Percentiles rank a stretch among this genome's conserved stretches.
These are phyloP conservation scores for Heterobasidion irregulare DNA, from an alignment of 1,284 basidiomycete genomes.

Conservation along the genomic window DNA sequence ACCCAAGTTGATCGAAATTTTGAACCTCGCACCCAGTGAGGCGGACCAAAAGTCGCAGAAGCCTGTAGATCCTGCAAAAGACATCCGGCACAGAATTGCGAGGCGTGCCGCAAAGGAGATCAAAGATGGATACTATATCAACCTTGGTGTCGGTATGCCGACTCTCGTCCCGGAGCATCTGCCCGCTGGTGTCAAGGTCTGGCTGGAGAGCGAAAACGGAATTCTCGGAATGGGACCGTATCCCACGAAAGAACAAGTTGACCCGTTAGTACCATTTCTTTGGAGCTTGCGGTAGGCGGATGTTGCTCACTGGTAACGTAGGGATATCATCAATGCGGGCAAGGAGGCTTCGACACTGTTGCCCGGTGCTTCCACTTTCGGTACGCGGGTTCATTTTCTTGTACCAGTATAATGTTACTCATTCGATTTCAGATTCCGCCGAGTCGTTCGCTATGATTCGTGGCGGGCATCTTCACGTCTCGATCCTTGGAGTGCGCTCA, in stretches of 20 bases:
- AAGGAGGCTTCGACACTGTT: constrained; percentile 91
- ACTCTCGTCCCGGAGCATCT: constrained; percentile 81
- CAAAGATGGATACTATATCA: constrained; percentile 74
- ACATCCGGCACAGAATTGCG: constrained; percentile 67
- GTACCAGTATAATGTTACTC: not conserved
- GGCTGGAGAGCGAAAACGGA: constrained; percentile 93
- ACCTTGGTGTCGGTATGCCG: constrained; percentile 80
- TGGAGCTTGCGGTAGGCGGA: not conserved
- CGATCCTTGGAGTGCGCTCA: constrained; percentile 65
- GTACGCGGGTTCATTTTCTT: not conserved
- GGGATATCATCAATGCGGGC: constrained; percentile 89
- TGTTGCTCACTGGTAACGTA: constrained; percentile 19
- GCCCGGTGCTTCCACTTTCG: constrained; percentile 83
- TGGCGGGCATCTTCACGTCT: constrained; percentile 89
- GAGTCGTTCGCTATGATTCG: constrained; percentile 95
- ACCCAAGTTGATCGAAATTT: constrained; percentile 74
- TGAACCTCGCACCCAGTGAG: constrained; percentile 50
- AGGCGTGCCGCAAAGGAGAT: constrained; percentile 82
- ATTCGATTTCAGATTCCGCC: constrained; percentile 48
- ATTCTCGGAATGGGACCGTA: constrained; percentile 94
- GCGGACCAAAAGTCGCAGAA: constrained; percentile 13
- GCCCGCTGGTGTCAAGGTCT: constrained; percentile 68
- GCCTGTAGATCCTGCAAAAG: constrained; percentile 38
- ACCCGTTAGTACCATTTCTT: constrained; percentile 54
- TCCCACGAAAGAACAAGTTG: constrained; percentile 78